Evolutionary conservation across 2,329 filamentous ascomycete genomes (phyloP).

Genomic region (Pestalotiopsis sp.): DNA sequence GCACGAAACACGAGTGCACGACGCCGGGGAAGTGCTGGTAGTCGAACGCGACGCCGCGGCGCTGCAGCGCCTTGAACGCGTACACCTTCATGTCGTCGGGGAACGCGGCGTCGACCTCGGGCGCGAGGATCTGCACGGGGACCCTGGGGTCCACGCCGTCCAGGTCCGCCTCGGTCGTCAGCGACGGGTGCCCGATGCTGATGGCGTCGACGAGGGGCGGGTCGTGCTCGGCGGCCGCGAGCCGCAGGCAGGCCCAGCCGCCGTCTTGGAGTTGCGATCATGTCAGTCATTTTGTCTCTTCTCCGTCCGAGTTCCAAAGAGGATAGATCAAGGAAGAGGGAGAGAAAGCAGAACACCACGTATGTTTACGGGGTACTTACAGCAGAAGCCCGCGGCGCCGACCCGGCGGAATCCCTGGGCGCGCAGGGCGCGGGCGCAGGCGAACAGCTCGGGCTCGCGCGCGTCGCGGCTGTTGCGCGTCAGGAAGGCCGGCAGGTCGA

Average conservation of each 20-base stretch:
- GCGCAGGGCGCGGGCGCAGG: conserved; percentile 34
- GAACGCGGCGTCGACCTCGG: conserved; percentile 44
- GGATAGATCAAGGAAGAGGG: too few species aligned
- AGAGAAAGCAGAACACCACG: too few species aligned
- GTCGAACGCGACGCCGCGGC: conserved; percentile 43
- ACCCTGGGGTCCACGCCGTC: conserved; percentile 38
- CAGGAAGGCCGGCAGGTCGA: conserved; percentile 28
- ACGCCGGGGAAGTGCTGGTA: conserved; percentile 55
- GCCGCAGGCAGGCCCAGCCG: conserved; percentile 47
- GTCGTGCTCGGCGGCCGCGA: conserved; percentile 25
- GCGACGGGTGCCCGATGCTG: conserved; percentile 42
- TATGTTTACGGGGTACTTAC: too few species aligned
- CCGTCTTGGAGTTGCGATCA: conserved; percentile 26
- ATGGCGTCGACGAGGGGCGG: conserved; percentile 45
- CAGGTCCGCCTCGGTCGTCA: conserved; percentile 44
- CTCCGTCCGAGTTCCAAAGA: too few species aligned
- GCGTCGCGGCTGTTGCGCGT: conserved; percentile 37
- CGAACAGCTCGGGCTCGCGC: conserved; percentile 40
- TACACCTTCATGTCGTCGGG: conserved; percentile 48
- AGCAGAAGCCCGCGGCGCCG: conserved; percentile 48
- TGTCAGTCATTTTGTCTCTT: too few species aligned
- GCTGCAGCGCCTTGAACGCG: conserved; percentile 40
- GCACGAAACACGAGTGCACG: conserved; percentile 45
- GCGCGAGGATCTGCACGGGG: conserved; percentile 43
- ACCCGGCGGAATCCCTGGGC: conserved; percentile 33